Base-by-base conservation (phyloP, 495 filamentous ascomycete genomes). In the Penicillium riverlandense region DNA sequence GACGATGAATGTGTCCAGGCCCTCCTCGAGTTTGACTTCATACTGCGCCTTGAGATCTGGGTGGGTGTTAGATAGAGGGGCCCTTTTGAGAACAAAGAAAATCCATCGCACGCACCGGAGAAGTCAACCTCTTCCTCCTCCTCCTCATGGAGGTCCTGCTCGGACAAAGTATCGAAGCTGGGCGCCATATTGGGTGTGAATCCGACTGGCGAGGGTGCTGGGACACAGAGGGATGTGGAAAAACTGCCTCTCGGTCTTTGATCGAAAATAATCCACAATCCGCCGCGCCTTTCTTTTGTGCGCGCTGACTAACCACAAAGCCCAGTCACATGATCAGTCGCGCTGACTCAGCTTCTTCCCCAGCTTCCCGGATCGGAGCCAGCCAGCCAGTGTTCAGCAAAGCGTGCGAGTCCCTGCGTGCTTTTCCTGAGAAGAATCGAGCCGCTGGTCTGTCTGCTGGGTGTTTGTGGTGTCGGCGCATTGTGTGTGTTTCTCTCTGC, bases 21-120 rank as follows among this genome's bases (percentile, higher is more conserved):
- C 91, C 63, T 96, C 86, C 62, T 98, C 91, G 40, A 96, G 75
- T 55, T 90, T 88, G 34, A 96, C 92, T 65, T 97, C 90, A 58
- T 86, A 95, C 65, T 94, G 86, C 59, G 88, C 89, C 58, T 80
- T 76, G 48, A 98, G 77, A 70, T 98, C 92, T 84, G 53, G 40
- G 30, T 36, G 27, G 41, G 29, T 36, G 44, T 66, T 57, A 69
- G 62, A 49, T 53, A 57, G 58, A 57, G 62, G 40, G 32, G 38
- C 16, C 42, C 37, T 16, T 29, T 44, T 43, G 28, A 34, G 32
- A 31, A 38, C 32, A 34, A 43, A 28, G 44, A 48, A 54, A 59
- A 43, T 52, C 41, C 35, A 47, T 36, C 35, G 41, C 35, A 56
- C 73, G 54, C 57, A 83, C 80, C 80, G 44, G 87, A 89, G 66